Evolutionary conservation across 768 basidiomycete species (phyloP).

Genomic region (Boletales sp.): DNA sequence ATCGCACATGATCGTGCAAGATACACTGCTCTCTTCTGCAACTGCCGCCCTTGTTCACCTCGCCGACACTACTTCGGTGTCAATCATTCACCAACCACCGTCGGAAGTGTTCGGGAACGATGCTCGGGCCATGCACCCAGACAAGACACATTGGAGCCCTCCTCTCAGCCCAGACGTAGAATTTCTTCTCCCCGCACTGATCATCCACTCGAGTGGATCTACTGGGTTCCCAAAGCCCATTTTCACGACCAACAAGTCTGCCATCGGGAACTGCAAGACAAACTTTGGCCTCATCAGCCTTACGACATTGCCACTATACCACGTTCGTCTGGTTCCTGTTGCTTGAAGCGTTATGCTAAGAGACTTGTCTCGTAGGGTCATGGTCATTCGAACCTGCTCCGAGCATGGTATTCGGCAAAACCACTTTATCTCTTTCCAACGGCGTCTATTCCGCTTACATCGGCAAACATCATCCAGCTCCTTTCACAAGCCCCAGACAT

Average conservation of each 20-base stretch:
- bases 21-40: conserved; percentile 11
- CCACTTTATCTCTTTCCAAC: conserved; percentile 44
- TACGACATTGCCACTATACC: conserved; percentile 30
- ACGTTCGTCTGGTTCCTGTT: conserved; percentile 21
- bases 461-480: conserved; percentile 39
- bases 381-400: conserved; percentile 30
- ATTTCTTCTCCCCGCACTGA: conserved; percentile 14
- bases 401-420: conserved; percentile 41
- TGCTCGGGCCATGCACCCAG: conserved; percentile 13
- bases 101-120: conserved; percentile 11
- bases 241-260: conserved; percentile 33
- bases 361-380: conserved; percentile 11
- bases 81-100: conserved; percentile 21
- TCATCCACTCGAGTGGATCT: conserved; percentile 29
- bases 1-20: conserved; percentile 22
- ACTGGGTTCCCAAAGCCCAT: conserved; percentile 51
- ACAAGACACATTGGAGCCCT: conserved; percentile 21
- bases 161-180: conserved; percentile 21
- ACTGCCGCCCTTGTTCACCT: conserved; percentile 14
- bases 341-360: too few relatives aligned
- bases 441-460: conserved; percentile 42
- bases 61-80: conserved; percentile 18
- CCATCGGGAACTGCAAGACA: conserved; percentile 35
- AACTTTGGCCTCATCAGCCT: conserved; percentile 24
- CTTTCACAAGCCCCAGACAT: conserved; percentile 33